Evolutionary conservation across 768 basidiomycete species (phyloP).

Genomic region (Tricholoma saponaceum): DNA sequence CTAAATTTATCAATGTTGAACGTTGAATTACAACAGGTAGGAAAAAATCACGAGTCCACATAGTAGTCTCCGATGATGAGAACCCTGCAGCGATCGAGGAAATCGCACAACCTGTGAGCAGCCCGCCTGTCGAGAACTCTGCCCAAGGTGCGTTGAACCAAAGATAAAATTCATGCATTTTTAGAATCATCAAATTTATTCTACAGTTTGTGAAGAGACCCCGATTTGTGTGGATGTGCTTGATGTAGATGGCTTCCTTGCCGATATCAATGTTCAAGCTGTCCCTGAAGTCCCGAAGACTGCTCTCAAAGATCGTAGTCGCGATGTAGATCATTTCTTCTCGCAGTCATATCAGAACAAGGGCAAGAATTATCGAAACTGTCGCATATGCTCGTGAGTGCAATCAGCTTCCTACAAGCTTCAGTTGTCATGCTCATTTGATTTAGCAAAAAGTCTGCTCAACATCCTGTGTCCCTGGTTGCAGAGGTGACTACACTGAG

Average conservation of each 20-base stretch:
- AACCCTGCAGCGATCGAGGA: no score
- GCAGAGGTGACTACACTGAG: not conserved
- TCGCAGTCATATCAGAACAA: not conserved
- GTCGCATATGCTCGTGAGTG: not conserved
- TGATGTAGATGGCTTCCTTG: not conserved
- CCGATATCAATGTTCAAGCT: not conserved
- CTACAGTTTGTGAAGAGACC: no score
- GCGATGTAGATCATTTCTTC: constrained; percentile 2
- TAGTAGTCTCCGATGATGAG: no score
- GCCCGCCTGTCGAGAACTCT: no score
- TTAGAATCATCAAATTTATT: no score
- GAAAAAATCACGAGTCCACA: no score
- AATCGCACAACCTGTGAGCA: no score
- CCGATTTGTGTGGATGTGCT: no score
- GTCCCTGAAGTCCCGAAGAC: not conserved
- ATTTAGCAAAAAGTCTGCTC: not conserved
- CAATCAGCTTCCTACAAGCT: not conserved
- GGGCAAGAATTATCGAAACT: not conserved
- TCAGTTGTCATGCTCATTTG: not conserved
- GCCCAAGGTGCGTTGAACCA: no score
- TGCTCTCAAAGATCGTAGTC: not conserved
- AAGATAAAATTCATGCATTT: no score
- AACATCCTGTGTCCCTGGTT: not conserved
- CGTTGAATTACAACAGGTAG: no score
- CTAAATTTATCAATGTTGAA: no score